Conservation (phyloP, 2,329 filamentous ascomycete genomes). For the Alternaria brassicae region DNA sequence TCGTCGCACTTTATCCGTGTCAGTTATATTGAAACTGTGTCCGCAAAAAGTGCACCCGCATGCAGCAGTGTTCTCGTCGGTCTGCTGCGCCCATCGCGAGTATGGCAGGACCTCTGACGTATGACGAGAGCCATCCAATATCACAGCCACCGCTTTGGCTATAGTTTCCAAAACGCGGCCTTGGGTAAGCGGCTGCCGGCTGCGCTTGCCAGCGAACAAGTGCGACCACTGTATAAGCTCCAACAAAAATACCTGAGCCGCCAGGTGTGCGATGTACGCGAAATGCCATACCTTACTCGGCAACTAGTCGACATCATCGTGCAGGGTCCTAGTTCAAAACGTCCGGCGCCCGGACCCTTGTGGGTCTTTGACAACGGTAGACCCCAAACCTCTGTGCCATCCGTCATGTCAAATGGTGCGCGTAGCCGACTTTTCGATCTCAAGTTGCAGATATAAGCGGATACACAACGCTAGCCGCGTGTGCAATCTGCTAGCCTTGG, state of each 20-base stretch:
- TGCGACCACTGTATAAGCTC: not conserved
- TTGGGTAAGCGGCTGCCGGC: conserved; percentile 1
- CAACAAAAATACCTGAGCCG: not conserved
- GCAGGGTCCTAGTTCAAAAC: conserved; percentile 18
- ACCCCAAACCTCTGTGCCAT: conserved; percentile 19
- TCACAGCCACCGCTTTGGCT: conserved; percentile 8
- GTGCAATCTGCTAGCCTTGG: conserved; percentile 15
- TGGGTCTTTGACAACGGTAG: conserved; percentile 22
- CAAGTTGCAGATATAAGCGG: conserved; percentile 4
- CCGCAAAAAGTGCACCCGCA: conserved; percentile 14
- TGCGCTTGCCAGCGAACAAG: conserved; percentile 13
- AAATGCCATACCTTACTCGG: conserved; percentile 5
- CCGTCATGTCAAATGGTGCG: conserved; percentile 29
- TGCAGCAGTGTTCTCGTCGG: not conserved
- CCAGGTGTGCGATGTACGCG: conserved; percentile 9
- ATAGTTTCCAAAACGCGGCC: conserved; percentile 5
- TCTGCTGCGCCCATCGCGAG: conserved; percentile 7
- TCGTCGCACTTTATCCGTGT: conserved; percentile 14
- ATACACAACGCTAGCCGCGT: conserved; percentile 28
- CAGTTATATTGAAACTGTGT: conserved; percentile 23
- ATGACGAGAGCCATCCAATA: conserved; percentile 16
- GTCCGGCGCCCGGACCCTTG: conserved; percentile 17
- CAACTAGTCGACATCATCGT: conserved; percentile 29
- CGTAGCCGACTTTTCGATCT: conserved; percentile 14
- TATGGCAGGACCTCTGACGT: conserved; percentile 33